Evolutionary conservation across 768 basidiomycete genomes (phyloP).

Genomic region (Rhizopogon vinicolor): DNA sequence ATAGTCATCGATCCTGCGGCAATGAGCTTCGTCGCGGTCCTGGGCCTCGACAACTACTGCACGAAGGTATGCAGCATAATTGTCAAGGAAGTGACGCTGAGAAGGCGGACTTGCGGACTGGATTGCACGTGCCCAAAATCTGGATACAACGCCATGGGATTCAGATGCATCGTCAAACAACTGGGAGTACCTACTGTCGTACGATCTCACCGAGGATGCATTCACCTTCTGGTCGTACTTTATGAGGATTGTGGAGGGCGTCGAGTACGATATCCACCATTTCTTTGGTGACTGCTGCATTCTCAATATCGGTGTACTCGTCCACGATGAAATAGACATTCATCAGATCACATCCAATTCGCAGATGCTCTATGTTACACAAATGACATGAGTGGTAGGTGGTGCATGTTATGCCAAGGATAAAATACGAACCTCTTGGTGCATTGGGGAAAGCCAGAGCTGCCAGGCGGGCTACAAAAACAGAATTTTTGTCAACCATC

Average conservation of each 20-base stretch:
- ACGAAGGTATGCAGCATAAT: not conserved
- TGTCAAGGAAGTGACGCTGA: constrained; percentile 4
- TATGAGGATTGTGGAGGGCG: constrained; percentile 2
- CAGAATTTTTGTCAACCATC: not conserved
- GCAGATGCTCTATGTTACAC: constrained; percentile 10
- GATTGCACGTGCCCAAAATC: constrained; percentile 5
- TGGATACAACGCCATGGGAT: not conserved
- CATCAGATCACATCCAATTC: constrained; percentile 27
- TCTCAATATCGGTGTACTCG: constrained; percentile 23
- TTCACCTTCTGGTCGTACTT: constrained; percentile 5
- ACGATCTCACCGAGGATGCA: constrained; percentile 6
- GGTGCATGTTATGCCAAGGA: not conserved
- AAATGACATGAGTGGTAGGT: not conserved
- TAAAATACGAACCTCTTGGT: not conserved
- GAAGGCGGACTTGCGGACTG: not conserved
- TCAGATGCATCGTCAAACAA: too few species aligned
- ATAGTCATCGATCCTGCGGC: constrained; percentile 26
- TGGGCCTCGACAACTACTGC: not conserved
- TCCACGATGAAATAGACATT: constrained; percentile 27
- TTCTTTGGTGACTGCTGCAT: not conserved
- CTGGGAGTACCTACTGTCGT: constrained; percentile 2
- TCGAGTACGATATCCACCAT: constrained; percentile 4
- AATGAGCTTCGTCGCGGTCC: constrained; percentile 3
- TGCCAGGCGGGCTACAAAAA: constrained; percentile 1
- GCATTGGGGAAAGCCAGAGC: constrained; percentile 1